Evolutionary conservation across 106 monocot species (phyloP), one percentile per base, ranked within the genome.

Genomic region (Dendrobium catenatum): DNA sequence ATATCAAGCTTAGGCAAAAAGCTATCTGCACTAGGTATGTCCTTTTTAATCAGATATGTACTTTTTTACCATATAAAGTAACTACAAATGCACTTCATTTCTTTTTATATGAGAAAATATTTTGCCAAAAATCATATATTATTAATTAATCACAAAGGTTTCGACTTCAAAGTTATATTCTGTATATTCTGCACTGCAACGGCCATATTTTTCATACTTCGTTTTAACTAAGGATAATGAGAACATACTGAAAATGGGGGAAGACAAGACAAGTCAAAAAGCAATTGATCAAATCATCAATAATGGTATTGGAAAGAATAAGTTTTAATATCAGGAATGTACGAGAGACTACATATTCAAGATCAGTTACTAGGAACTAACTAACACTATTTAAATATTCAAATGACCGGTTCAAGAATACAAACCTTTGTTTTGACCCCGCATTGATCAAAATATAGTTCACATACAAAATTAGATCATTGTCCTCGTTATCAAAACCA

Each of bases 391-490:
- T 72, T 74, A 43, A 74, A 31, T 20, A 74, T 19, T 74, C 29
- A 43, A 74, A 74, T 47, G 13, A 49, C 9, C 40, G 9, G 48
- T 75, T 61, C 27, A 22, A 16, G 72, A 78, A 72, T 79, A 9
- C 88, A 74, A 80, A 99, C 99, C 93, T 95, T 87, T 87, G 88
- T 55, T 88, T 87, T 59, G 87, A 68, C 54, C n/a, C 79, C 19
- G 44, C 44, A 86, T 93, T 95, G 55, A 90, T 76, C 89, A 99
- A 77, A 79, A 85, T 88, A 75, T 85, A 80, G 78, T 95, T 93
- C 72, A 88, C 89, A 85, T 89, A 81, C 79, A 99, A 90, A 72
- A 99, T 90, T 54, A 99, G 91, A 83, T 99, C 95, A 75, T 95
- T 93, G 81, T 93, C 93, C 55, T 67, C 87, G 87, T 99, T 99